Conservation (phyloP, 140 eudicot species). For the Flaveria floridana region DNA sequence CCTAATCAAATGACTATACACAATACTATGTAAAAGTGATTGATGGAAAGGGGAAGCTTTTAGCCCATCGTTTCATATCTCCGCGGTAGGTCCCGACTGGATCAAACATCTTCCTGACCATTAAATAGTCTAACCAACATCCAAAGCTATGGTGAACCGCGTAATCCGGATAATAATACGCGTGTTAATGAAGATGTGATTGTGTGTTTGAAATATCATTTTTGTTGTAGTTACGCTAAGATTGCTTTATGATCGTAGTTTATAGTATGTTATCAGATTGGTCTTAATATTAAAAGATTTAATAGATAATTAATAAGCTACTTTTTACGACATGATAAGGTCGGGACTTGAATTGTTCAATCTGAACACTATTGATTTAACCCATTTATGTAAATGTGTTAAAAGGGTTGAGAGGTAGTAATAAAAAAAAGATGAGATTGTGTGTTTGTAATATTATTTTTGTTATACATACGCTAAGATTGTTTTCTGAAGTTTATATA, state of each 20-base stretch:
- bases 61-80: constrained; percentile 58
- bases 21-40: constrained; percentile 11
- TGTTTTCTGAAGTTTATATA: too few species aligned
- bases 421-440: too few species aligned
- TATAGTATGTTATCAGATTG: too few species aligned
- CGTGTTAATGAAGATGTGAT: constrained; percentile 1
- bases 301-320: neutral
- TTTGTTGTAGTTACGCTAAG: neutral
- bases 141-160: constrained; percentile 25
- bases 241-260: too few species aligned
- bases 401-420: too few species aligned
- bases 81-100: constrained; percentile 39
- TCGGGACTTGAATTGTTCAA: too few species aligned
- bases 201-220: neutral
- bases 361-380: too few species aligned
- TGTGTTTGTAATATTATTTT: too few species aligned
- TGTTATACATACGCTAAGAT: too few species aligned
- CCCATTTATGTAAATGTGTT: too few species aligned
- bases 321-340: too few species aligned
- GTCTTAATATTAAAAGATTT: neutral
- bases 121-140: constrained; percentile 21
- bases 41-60: constrained; percentile 40
- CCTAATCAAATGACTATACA: constrained; percentile 33
- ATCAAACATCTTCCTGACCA: constrained; percentile 38
- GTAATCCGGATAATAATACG: neutral